Conservation (phyloP, 768 basidiomycete species). For the Agaricus sinodeliciosus region DNA sequence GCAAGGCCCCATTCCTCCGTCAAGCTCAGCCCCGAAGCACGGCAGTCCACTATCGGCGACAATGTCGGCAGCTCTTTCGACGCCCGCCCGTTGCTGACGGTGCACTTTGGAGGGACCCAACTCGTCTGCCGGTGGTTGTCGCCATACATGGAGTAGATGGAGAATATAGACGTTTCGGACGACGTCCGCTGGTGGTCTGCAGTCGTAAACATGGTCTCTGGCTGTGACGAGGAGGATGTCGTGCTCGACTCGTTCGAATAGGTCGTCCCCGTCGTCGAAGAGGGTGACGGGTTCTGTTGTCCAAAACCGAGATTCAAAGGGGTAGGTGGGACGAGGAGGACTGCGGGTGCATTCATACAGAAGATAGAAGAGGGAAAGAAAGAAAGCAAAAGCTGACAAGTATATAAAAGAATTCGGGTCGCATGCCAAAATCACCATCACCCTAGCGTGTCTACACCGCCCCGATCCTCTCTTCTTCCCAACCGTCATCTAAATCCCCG, state of each 20-base stretch:
- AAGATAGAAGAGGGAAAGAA: not conserved
- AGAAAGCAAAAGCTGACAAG: not conserved
- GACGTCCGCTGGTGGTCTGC: conserved; percentile 30
- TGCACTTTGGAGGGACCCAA: conserved; percentile 24
- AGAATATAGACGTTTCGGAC: conserved; percentile 71
- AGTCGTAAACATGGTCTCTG: conserved; percentile 24
- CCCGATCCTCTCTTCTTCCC: no score
- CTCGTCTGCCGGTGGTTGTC: conserved; percentile 37
- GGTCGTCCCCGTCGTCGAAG: conserved; percentile 19
- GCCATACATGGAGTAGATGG: conserved; percentile 85
- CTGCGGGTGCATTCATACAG: conserved; percentile 33
- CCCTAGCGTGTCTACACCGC: no score
- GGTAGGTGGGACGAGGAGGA: conserved; percentile 30
- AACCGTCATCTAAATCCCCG: no score
- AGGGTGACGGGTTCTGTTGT: conserved; percentile 12
- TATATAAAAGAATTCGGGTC: no score
- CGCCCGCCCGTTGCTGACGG: conserved; percentile 15
- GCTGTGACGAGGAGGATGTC: conserved; percentile 22
- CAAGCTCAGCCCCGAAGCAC: conserved; percentile 19
- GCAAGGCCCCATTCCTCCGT: conserved; percentile 26
- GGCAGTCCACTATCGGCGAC: conserved; percentile 24
- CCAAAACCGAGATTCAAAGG: conserved; percentile 16
- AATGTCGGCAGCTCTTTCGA: conserved; percentile 16
- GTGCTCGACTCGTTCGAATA: conserved; percentile 24
- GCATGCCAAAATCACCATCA: no score